These are phyloP conservation scores for Suillus variegatus DNA, from an alignment of 768 basidiomycete species.

Conservation along the genomic window DNA sequence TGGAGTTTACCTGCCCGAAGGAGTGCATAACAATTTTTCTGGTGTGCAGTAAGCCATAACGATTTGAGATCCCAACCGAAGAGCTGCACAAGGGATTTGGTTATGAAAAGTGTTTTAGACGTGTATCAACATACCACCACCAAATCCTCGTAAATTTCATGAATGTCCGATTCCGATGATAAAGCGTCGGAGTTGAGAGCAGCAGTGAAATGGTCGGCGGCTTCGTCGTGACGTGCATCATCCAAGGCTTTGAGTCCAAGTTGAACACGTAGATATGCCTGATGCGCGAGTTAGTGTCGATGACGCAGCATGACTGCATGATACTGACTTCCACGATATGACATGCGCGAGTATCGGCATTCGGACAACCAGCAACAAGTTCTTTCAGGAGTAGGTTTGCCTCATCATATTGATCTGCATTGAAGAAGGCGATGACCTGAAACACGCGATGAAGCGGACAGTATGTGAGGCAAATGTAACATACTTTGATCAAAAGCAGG, in stretches of 20 bases:
- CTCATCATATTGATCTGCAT: background rate
- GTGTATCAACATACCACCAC: background rate
- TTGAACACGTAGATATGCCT: background rate
- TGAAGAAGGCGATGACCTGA: background rate
- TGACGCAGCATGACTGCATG: no score
- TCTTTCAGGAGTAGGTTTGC: background rate
- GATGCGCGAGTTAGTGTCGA: no score
- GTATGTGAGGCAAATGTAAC: no score
- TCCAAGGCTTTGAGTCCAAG: background rate
- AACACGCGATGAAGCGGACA: no score
- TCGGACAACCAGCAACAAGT: background rate
- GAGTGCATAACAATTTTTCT: background rate
- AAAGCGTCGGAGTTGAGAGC: background rate
- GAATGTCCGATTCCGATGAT: background rate
- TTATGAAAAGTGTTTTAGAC: background rate
- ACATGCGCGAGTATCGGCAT: background rate
- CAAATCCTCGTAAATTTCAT: background rate
- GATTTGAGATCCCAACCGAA: background rate
- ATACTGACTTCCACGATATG: background rate
- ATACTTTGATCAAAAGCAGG: no score
- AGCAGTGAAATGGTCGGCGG: background rate
- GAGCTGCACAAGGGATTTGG: background rate
- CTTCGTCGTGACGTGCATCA: background rate
- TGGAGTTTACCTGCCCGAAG: background rate
- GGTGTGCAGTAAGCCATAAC: background rate